Percentiles rank a stretch among this genome's conserved stretches.
Evolutionary conservation across 495 filamentous ascomycete species (phyloP).

Genomic region (Penicillium daleae): DNA sequence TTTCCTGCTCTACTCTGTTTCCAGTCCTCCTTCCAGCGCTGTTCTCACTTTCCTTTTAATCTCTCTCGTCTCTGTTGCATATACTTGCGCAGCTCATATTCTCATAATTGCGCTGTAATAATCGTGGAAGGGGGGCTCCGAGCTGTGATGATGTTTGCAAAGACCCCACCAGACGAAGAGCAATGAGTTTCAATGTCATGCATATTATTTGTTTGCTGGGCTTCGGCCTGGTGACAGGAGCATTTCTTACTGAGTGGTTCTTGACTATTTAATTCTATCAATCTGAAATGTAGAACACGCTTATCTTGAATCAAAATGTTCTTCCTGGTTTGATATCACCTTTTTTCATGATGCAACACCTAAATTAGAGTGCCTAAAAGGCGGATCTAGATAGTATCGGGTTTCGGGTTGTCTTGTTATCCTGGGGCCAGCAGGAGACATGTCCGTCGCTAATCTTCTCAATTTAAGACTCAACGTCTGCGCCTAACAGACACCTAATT

Average conservation of each 20-base stretch:
- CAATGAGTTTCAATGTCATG: slow-evolving; percentile 31
- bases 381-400: too few species aligned
- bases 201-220: slow-evolving; percentile 17
- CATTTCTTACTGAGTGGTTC: slow-evolving; percentile 6
- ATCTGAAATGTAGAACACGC: slow-evolving; percentile 5
- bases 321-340: neutral
- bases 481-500: too few species aligned
- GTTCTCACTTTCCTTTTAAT: slow-evolving; percentile 23
- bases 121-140: slow-evolving; percentile 20
- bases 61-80: slow-evolving; percentile 32
- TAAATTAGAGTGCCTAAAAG: too few species aligned
- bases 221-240: slow-evolving; percentile 14
- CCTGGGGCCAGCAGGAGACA: too few species aligned
- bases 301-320: neutral
- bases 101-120: slow-evolving; percentile 36
- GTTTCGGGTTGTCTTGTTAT: too few species aligned
- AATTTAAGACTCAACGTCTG: too few species aligned
- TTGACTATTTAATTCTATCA: neutral
- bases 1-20: slow-evolving; percentile 17
- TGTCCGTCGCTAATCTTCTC: too few species aligned
- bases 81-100: slow-evolving; percentile 36
- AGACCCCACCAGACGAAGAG: slow-evolving; percentile 24
- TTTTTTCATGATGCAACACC: too few species aligned
- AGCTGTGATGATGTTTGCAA: slow-evolving; percentile 26
- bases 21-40: slow-evolving; percentile 17